Base-by-base conservation (phyloP, 345 rosid species). In the Combretum micranthum region DNA sequence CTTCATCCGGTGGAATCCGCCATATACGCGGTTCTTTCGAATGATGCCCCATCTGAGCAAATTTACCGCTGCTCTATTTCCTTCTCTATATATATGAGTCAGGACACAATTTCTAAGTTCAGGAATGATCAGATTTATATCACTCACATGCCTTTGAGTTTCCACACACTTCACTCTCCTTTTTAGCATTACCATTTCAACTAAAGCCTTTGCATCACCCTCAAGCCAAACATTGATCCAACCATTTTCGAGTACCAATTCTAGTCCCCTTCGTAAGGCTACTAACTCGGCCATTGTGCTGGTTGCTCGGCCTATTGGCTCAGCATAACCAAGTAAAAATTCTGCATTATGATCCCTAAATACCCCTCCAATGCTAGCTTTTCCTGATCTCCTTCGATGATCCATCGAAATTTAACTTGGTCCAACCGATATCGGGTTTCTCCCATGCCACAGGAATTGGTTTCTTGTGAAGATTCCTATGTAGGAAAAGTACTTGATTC, bases 361-460 rank as follows among this genome's bases (percentile, higher is more conserved):
- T 7, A 91, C 75, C 5, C 98, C 98, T 12, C 95, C 95, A 20
- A 87, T 84, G 83, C 96, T 91, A 48, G 79, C 80, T 57, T 75
- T 73, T 15, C 90, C 72, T 13, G 65, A 59, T 46, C 66, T 68
- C 80, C 67, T 69, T 75, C 63, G 72, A 77, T 0, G 96, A 88
- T 10, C 96, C 98, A 47, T 91, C 96, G 5, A 80, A 88, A 84
- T 91, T 91, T 14, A 88, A 64, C 56, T 91, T 91, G 13, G 86
- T 91, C 90, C 96, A 85, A 2, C 96, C 92, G 1, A 42, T 55
- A 57, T 75, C 17, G 0, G 95, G 98, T 56, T 70, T 88, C 65
- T 75, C 61, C 98, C 98, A 91, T 7, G 88, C 55, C 57, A 87
- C 98, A 13, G 86, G 75, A 23, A 79, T 72, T n/a, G 77, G 65